phyloP scores from a whole-genome alignment of 148 eudicot species.

The Rhododendron kiyosumense region DNA sequence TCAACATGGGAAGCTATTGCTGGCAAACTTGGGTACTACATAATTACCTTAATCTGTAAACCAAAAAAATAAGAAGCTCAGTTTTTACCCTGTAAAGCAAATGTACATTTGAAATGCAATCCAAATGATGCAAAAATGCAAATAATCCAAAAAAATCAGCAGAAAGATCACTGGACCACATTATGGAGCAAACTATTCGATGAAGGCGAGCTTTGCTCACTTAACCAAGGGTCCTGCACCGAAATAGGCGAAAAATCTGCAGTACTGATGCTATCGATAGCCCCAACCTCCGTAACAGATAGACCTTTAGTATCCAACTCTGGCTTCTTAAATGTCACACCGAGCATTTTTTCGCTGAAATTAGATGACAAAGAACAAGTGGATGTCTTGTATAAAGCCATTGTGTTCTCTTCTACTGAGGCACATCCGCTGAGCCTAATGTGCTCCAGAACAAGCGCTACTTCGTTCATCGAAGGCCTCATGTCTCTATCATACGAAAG shows the following conservation, averaged over 20 bases:
- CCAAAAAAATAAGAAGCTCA: background rate
- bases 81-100: background rate
- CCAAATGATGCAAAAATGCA: background rate
- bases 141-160: background rate
- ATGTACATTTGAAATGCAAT: background rate
- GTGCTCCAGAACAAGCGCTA: conserved; percentile 41
- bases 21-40: background rate
- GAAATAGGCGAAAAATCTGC: conserved; percentile 18
- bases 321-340: background rate
- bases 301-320: conserved; percentile 2
- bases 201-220: conserved; percentile 42
- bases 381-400: conserved; percentile 17
- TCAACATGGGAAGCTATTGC: background rate
- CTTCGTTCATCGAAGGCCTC: conserved; percentile 58
- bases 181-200: conserved; percentile 29
- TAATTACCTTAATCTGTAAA: background rate
- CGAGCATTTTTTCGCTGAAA: conserved; percentile 15
- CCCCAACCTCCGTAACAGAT: background rate
- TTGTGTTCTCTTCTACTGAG: conserved; percentile 9
- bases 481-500: conserved; percentile 40
- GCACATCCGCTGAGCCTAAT: conserved; percentile 28
- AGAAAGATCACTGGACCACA: conserved; percentile 2
- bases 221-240: conserved; percentile 26
- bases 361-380: conserved; percentile 18
- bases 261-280: background rate